Evolutionary conservation across 805 yeast species (phyloP).

Genomic region (Saccharomycopsis schoenii): DNA sequence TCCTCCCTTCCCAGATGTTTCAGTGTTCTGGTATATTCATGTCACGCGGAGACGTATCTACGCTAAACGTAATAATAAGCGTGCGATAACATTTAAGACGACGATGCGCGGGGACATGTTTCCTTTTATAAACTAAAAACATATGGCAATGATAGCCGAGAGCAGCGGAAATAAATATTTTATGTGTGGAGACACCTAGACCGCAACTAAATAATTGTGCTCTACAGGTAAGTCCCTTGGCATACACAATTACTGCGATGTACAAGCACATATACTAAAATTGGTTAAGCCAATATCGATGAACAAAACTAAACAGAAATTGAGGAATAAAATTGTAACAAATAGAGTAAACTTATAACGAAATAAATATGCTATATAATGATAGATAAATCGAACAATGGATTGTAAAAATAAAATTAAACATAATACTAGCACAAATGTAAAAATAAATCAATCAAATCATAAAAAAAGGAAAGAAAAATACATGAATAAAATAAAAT

Average conservation of each 20-base stretch:
- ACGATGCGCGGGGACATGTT: neutral
- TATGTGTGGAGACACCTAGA: neutral
- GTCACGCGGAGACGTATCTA: neutral
- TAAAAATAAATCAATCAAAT: neutral
- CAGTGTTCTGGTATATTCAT: neutral
- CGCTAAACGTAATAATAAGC: neutral
- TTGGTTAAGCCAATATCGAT: too few relatives aligned
- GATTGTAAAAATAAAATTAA: neutral
- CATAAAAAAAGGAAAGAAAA: too few relatives aligned
- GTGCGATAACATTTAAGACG: neutral
- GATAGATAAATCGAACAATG: neutral
- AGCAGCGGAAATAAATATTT: neutral
- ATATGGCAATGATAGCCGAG: neutral
- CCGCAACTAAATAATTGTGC: neutral
- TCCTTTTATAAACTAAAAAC: neutral
- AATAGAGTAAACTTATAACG: neutral
- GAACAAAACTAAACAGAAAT: too few relatives aligned
- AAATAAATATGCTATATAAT: neutral
- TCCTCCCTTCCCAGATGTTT: neutral
- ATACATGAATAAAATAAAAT: neutral
- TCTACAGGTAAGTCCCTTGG: too few relatives aligned
- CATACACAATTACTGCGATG: neutral
- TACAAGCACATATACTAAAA: neutral
- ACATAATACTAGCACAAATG: neutral
- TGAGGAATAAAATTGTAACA: too few relatives aligned